Evolutionary conservation across 805 yeast species (phyloP).

Genomic region (Pichia phayaonensis): DNA sequence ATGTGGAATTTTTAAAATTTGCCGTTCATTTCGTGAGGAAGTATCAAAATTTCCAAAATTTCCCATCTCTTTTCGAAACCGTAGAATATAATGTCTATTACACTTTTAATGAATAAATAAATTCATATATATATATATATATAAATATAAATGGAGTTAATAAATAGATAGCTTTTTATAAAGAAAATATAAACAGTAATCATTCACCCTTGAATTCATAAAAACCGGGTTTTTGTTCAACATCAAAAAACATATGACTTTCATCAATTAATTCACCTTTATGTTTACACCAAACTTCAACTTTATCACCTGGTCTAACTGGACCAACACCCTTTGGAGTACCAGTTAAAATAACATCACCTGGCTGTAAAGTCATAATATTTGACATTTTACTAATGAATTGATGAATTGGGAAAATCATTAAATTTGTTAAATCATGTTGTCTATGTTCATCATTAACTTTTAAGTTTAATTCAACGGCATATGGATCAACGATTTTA

Average conservation of each 20-base stretch:
- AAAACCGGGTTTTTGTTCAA: slow-evolving; percentile 51
- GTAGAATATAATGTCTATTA: too few species aligned
- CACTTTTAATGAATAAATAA: neutral
- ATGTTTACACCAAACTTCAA: slow-evolving; percentile 54
- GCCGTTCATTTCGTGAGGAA: neutral
- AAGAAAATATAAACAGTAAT: neutral
- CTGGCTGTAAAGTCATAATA: slow-evolving; percentile 87
- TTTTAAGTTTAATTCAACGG: slow-evolving; percentile 52
- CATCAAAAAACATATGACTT: slow-evolving; percentile 40
- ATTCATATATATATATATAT: neutral
- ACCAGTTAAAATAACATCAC: slow-evolving; percentile 89
- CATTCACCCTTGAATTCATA: slow-evolving; percentile 36
- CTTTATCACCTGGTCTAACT: slow-evolving; percentile 67
- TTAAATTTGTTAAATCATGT: slow-evolving; percentile 66
- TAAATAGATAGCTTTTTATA: neutral
- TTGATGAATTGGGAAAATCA: slow-evolving; percentile 83
- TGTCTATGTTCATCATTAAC: slow-evolving; percentile 71
- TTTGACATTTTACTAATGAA: slow-evolving; percentile 73
- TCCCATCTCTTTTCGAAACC: too few species aligned
- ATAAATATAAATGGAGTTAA: too few species aligned
- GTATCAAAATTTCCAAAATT: neutral
- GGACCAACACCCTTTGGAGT: slow-evolving; percentile 98
- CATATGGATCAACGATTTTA: slow-evolving; percentile 64
- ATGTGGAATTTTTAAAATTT: too few species aligned
- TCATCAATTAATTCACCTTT: slow-evolving; percentile 51